Evolutionary conservation across 768 basidiomycete genomes (phyloP), one percentile per base, ranked within the genome.

Genomic region (Calvatia gigantea): DNA sequence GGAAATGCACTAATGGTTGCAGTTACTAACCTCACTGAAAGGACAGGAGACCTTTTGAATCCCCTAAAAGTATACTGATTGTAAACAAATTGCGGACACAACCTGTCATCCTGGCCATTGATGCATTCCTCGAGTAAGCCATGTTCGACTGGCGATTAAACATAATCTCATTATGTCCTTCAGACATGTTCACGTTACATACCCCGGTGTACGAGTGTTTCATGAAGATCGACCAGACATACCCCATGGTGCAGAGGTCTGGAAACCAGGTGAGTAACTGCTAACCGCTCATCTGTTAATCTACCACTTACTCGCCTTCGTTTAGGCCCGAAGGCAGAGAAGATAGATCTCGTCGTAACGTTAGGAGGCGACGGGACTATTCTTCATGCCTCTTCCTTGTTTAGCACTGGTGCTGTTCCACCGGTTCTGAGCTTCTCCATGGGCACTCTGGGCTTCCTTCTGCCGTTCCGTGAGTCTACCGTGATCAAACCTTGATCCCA

Each of bases 291-390:
- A 23, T 32, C 4, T 25, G 29, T 12, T 42, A 31, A 27, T 39
- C 25, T 38, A 54, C 37, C 29, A 47, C 15, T 29, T 12, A 38
- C 46, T 17, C 41, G 29, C 19, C 54, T 31, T 48, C 32, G 38
- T 39, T 51, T 62, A 75, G 79, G 79, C 43, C 76, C 74, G 41
- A 71, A 73, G 46, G 74, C 85, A 3, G 75, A 84, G 60, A 79
- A 79, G 52, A 89, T 96, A 56, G 90, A 94, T 67, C 75, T 98
- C 7, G 87, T 97, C 17, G 84, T 97, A 25, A 96, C 95, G 0
- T 72, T 98, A 1, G 95, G 95, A 42, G 95, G 95, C 31, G 95
- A 98, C 65, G 95, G 95, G 7, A 97, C 95, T 4, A 94, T 97
- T 46, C 78, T 98, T 1, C 94, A 95, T 65, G 91, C 93, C 0